Conservation (phyloP, 495 filamentous ascomycete genomes). For the Daldinia bambusicola region DNA sequence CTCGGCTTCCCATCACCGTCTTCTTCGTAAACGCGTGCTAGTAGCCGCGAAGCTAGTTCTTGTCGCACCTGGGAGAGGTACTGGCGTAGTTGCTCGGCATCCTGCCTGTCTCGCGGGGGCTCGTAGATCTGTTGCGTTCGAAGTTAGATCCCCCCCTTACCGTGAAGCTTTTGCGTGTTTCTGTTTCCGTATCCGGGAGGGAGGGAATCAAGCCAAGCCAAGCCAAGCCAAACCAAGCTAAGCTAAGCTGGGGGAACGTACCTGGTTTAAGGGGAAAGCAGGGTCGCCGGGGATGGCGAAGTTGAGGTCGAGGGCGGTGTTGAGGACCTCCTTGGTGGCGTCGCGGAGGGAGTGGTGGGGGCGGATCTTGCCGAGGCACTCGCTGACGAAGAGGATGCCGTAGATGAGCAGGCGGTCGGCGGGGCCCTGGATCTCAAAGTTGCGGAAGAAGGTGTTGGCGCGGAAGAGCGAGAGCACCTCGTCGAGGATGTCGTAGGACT, state of each 20-base stretch:
- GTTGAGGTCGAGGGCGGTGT: slow-evolving; percentile 80
- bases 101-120: slow-evolving; percentile 81
- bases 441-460: slow-evolving; percentile 98
- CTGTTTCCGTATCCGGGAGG: neutral
- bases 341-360: slow-evolving; percentile 64
- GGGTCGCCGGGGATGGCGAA: slow-evolving; percentile 97
- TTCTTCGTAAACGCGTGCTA: slow-evolving; percentile 87
- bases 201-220: neutral
- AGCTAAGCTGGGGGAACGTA: too few species aligned
- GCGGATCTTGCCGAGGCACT: slow-evolving; percentile 86
- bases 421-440: slow-evolving; percentile 98
- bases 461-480: slow-evolving; percentile 93
- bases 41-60: slow-evolving; percentile 82
- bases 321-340: slow-evolving; percentile 65
- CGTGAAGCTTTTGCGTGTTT: neutral
- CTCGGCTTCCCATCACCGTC: slow-evolving; percentile 79
- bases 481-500: slow-evolving; percentile 94
- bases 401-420: slow-evolving; percentile 96
- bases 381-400: slow-evolving; percentile 91
- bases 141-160: slow-evolving; percentile 10
- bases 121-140: slow-evolving; percentile 60
- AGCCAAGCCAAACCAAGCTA: too few species aligned
- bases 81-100: slow-evolving; percentile 85
- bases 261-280: slow-evolving; percentile 91
- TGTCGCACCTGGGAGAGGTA: slow-evolving; percentile 94